Evolutionary conservation across 2,329 filamentous ascomycete genomes (phyloP).

Genomic region (Aspergillus pseudoviridinutans): DNA sequence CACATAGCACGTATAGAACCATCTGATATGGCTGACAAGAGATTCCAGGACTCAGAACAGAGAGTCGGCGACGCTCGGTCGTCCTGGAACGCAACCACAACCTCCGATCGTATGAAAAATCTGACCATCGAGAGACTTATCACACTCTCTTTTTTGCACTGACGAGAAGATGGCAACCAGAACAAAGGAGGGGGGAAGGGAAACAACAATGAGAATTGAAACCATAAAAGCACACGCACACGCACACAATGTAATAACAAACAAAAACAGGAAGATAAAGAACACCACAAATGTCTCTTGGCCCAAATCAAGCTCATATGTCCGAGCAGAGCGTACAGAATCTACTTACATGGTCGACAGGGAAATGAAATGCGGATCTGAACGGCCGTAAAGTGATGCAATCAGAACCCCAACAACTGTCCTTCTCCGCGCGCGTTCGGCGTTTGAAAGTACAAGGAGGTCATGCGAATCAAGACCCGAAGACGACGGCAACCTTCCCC

Average conservation of each 20-base stretch:
- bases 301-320: slow-evolving; percentile 16
- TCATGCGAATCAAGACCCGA: slow-evolving; percentile 12
- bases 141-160: background rate
- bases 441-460: slow-evolving; percentile 9
- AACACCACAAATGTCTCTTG: slow-evolving; percentile 10
- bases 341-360: slow-evolving; percentile 19
- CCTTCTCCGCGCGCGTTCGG: slow-evolving; percentile 10
- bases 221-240: slow-evolving; percentile 2
- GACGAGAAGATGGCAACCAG: slow-evolving; percentile 2
- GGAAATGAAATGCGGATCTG: slow-evolving; percentile 13
- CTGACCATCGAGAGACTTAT: background rate
- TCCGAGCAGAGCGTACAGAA: slow-evolving; percentile 16
- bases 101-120: slow-evolving; percentile 12
- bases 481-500: slow-evolving; percentile 21
- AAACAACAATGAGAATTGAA: slow-evolving; percentile 5
- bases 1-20: background rate
- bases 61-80: slow-evolving; percentile 1
- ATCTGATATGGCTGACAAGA: slow-evolving; percentile 11
- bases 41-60: slow-evolving; percentile 4
- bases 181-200: slow-evolving; percentile 2
- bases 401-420: slow-evolving; percentile 13
- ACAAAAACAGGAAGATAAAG: slow-evolving; percentile 2
- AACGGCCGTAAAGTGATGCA: slow-evolving; percentile 18
- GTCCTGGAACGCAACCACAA: slow-evolving; percentile 7
- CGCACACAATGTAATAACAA: slow-evolving; percentile 1